Evolutionary conservation across 2,329 filamentous ascomycete genomes (phyloP).

Genomic region (Endothia cerciana): DNA sequence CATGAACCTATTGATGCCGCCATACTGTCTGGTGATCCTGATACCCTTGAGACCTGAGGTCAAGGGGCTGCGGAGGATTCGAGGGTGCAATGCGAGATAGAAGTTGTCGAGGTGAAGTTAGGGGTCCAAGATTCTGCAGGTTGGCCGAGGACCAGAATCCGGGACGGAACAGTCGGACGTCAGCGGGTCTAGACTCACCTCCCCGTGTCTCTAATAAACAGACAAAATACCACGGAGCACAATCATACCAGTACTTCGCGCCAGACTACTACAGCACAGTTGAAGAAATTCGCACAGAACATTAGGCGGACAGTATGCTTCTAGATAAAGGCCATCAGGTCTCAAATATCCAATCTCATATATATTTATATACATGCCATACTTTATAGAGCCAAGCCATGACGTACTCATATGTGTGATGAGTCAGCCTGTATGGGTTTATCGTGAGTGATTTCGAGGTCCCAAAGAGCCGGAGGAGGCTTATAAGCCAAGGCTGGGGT

Average conservation of each 20-base stretch:
- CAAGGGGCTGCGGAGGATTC: constrained; percentile 5
- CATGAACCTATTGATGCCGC: constrained; percentile 16
- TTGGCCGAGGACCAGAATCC: background rate
- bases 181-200: constrained; percentile 7
- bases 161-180: background rate
- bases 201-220: background rate
- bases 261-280: background rate
- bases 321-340: no score
- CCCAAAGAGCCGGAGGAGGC: background rate
- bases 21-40: constrained; percentile 12
- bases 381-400: background rate
- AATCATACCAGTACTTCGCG: no score
- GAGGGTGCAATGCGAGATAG: background rate
- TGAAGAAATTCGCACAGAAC: background rate
- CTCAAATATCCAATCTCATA: background rate
- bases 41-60: background rate
- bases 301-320: no score
- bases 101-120: constrained; percentile 6
- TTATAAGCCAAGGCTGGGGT: background rate
- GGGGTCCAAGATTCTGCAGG: constrained; percentile 8
- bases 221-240: background rate
- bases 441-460: background rate
- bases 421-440: constrained; percentile 14
- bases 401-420: constrained; percentile 2
- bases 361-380: background rate